phyloP scores from a whole-genome alignment of 768 basidiomycete species.

The Erythrobasidium yunnanense region DNA sequence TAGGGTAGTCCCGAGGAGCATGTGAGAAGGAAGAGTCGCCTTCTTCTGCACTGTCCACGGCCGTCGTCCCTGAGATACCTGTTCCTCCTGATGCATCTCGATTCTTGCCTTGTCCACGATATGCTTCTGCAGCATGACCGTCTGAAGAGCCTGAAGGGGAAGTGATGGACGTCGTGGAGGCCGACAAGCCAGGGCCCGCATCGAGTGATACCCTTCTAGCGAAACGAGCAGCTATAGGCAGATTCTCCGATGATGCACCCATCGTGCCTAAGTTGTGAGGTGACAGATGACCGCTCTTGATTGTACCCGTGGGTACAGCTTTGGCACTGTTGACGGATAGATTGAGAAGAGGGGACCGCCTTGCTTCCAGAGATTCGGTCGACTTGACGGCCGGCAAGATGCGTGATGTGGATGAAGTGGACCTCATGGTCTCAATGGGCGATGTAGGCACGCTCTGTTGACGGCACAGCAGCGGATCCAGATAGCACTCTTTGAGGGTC shows the following conservation, averaged over 20 bases:
- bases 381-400: not conserved
- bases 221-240: constrained; percentile 29
- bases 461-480: not conserved
- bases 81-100: constrained; percentile 10
- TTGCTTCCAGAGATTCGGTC: not conserved
- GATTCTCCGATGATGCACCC: constrained; percentile 13
- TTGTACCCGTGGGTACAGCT: too few species aligned
- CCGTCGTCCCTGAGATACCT: not conserved
- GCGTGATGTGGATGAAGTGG: not conserved
- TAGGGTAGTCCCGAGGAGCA: too few species aligned
- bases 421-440: not conserved
- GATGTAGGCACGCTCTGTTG: not conserved
- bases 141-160: not conserved
- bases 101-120: not conserved
- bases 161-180: not conserved
- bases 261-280: too few species aligned
- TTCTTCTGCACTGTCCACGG: constrained; percentile 12
- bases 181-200: not conserved
- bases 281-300: too few species aligned
- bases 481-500: constrained; percentile 19
- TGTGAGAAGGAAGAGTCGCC: too few species aligned
- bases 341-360: not conserved
- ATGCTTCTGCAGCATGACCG: not conserved
- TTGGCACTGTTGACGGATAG: not conserved
- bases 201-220: constrained; percentile 8